Percentiles rank a stretch among this genome's conserved stretches.
Evolutionary conservation across 2,329 filamentous ascomycete genomes (phyloP).

Genomic region (Diaporthe sp.): DNA sequence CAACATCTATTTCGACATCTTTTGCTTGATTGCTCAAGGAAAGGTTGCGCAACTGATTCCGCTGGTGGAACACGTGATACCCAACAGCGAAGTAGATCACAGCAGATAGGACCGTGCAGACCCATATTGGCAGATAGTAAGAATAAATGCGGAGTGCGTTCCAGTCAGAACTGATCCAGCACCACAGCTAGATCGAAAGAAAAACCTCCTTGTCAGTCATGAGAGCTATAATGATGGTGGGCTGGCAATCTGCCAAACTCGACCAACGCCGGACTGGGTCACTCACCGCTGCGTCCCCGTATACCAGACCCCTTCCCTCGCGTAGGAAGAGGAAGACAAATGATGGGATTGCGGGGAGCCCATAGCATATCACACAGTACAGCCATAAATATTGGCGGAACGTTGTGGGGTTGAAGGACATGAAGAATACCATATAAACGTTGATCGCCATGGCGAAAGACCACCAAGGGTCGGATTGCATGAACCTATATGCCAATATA

Average conservation of each 20-base stretch:
- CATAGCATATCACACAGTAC: slow-evolving; percentile 80
- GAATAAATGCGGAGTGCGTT: slow-evolving; percentile 71
- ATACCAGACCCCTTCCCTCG: slow-evolving; percentile 57
- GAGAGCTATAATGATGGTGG: neutral
- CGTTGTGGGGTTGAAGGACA: slow-evolving; percentile 72
- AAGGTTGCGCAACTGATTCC: slow-evolving; percentile 69
- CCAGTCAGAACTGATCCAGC: slow-evolving; percentile 70
- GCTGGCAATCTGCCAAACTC: neutral
- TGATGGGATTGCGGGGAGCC: slow-evolving; percentile 77
- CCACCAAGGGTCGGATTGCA: slow-evolving; percentile 83
- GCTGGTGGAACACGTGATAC: slow-evolving; percentile 71
- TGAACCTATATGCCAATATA: slow-evolving; percentile 71
- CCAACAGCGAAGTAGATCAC: slow-evolving; percentile 71
- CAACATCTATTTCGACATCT: slow-evolving; percentile 41
- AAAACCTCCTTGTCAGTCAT: neutral
- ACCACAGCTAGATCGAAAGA: slow-evolving; percentile 65
- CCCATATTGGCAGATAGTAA: slow-evolving; percentile 74
- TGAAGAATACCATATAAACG: slow-evolving; percentile 79
- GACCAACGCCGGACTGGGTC: neutral
- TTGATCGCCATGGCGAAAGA: slow-evolving; percentile 87
- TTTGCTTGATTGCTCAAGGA: slow-evolving; percentile 61
- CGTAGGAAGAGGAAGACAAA: slow-evolving; percentile 74
- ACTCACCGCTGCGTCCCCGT: slow-evolving; percentile 70
- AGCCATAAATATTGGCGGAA: slow-evolving; percentile 81
- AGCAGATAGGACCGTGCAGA: slow-evolving; percentile 68